These are phyloP conservation scores for Yamadazyma blattariae DNA, from an alignment of 1,139 yeast species.

Conservation along the genomic window DNA sequence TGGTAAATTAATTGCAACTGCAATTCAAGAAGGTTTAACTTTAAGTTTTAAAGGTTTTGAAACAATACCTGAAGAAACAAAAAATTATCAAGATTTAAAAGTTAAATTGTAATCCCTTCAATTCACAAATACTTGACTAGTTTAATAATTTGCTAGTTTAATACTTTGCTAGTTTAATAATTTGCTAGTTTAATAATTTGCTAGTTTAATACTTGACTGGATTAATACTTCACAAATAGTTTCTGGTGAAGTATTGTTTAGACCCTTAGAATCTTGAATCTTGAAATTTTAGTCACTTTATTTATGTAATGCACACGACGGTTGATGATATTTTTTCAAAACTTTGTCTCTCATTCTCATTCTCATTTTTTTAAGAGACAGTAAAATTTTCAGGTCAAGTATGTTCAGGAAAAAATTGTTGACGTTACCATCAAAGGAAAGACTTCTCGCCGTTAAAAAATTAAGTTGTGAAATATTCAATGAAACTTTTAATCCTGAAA, in stretches of 20 bases:
- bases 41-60: conserved; percentile 17
- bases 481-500: conserved; percentile 56
- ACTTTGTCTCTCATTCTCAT: no score
- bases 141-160: no score
- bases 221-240: no score
- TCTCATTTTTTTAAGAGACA: no score
- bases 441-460: conserved; percentile 29
- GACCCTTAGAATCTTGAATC: no score
- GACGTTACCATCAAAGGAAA: conserved; percentile 22
- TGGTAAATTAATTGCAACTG: conserved; percentile 39
- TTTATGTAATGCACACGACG: conserved; percentile 1
- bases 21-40: conserved; percentile 45
- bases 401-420: no score
- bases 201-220: no score
- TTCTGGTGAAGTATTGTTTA: no score
- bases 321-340: no score
- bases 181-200: no score
- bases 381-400: conserved; percentile 3
- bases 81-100: conserved; percentile 10
- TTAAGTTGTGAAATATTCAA: conserved; percentile 33
- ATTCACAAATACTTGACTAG: background rate
- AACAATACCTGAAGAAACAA: conserved; percentile 13
- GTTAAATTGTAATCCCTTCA: conserved; percentile 9
- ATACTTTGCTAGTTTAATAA: no score
- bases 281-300: no score